Conservation (phyloP, 2,329 filamentous ascomycete genomes). For the Aspergillus oerlinghausenensis region DNA sequence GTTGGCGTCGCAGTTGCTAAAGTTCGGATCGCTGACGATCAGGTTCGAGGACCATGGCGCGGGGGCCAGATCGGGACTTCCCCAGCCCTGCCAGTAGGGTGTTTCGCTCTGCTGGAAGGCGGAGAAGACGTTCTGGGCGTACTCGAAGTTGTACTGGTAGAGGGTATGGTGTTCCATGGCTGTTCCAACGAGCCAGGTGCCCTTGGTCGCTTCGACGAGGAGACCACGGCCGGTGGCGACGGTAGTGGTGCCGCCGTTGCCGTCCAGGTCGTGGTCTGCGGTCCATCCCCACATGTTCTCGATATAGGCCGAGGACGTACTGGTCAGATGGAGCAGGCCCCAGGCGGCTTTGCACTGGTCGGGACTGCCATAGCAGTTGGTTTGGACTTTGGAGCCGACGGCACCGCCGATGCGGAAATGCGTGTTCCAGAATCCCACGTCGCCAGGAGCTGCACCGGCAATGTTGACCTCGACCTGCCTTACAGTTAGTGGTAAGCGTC, state of each 20-base stretch:
- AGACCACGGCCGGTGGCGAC: conserved; percentile 39
- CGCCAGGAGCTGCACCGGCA: conserved; percentile 41
- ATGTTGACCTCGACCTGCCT: conserved; percentile 47
- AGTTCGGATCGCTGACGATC: conserved; percentile 22
- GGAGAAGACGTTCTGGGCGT: conserved; percentile 39
- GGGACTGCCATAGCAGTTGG: conserved; percentile 30
- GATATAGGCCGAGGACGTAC: conserved; percentile 46
- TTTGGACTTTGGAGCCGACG: conserved; percentile 36
- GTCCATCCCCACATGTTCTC: conserved; percentile 52
- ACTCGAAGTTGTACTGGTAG: conserved; percentile 46
- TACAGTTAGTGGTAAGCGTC: not conserved
- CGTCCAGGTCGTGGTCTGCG: conserved; percentile 47
- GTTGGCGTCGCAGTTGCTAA: conserved; percentile 22
- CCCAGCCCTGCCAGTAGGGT: conserved; percentile 30
- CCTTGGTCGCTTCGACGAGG: conserved; percentile 38
- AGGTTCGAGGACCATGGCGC: conserved; percentile 22
- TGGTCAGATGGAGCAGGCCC: conserved; percentile 47
- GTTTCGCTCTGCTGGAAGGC: conserved; percentile 33
- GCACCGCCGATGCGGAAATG: conserved; percentile 46
- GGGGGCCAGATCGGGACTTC: conserved; percentile 25
- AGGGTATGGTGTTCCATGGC: conserved; percentile 46
- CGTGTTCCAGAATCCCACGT: conserved; percentile 50
- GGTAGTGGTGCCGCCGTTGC: conserved; percentile 19
- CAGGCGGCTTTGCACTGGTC: conserved; percentile 46
- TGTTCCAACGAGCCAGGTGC: conserved; percentile 44